These are phyloP conservation scores for Grigorovia yakushimaensis DNA, from an alignment of 805 yeast species.

Conservation along the genomic window DNA sequence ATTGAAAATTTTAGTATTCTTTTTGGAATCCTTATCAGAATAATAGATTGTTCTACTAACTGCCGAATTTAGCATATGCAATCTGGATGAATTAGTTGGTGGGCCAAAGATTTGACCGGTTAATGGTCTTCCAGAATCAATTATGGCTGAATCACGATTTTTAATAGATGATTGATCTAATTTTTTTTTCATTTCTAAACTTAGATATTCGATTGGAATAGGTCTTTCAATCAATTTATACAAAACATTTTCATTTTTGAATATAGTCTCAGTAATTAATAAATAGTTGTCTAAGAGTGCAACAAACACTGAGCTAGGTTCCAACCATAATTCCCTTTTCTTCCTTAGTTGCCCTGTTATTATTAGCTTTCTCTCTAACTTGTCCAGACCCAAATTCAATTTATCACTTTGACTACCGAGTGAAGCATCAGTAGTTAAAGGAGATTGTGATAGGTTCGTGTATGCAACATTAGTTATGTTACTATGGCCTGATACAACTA, in stretches of 20 bases:
- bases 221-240: constrained; percentile 47
- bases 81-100: constrained; percentile 15
- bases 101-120: constrained; percentile 5
- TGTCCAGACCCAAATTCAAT: constrained; percentile 39
- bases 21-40: constrained; percentile 1
- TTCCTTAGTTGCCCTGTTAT: constrained; percentile 49
- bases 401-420: constrained; percentile 11
- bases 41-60: constrained; percentile 12
- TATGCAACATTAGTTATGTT: constrained; percentile 21
- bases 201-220: constrained; percentile 49
- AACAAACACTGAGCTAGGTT: constrained; percentile 40
- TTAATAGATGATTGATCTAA: constrained; percentile 5
- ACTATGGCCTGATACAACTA: constrained; percentile 16
- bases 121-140: constrained; percentile 5
- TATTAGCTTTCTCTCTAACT: constrained; percentile 46
- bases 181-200: constrained; percentile 37
- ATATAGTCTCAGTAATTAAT: constrained; percentile 49
- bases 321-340: constrained; percentile 57
- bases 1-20: constrained; percentile 12
- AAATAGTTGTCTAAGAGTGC: constrained; percentile 65
- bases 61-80: constrained; percentile 16
- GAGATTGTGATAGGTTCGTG: constrained; percentile 12
- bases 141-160: constrained; percentile 4
- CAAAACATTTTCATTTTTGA: constrained; percentile 29
- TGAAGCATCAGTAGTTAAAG: background rate